Evolutionary conservation across 495 filamentous ascomycete species (phyloP).

Genomic region (Penicillium paxilli): DNA sequence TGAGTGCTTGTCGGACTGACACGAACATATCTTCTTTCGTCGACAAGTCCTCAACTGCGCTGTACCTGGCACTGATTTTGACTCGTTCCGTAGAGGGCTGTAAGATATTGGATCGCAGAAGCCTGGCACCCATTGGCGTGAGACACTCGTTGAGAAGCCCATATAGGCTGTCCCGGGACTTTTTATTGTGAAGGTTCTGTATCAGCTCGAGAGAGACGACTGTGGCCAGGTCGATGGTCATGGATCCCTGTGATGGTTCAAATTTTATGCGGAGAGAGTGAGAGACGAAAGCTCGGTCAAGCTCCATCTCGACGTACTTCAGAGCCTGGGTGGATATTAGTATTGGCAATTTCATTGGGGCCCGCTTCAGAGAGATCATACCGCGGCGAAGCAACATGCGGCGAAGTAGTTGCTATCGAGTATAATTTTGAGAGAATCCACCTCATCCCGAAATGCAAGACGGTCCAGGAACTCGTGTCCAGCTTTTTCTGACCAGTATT

Average conservation of each 20-base stretch:
- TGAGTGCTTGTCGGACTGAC: conserved; percentile 71
- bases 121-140: conserved; percentile 83
- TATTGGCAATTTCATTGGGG: conserved; percentile 5
- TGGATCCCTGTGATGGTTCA: conserved; percentile 84
- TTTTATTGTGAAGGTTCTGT: conserved; percentile 76
- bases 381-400: conserved; percentile 84
- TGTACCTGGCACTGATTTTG: conserved; percentile 65
- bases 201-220: conserved; percentile 85
- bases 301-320: conserved; percentile 73
- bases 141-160: conserved; percentile 80
- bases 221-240: conserved; percentile 91
- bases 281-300: conserved; percentile 63
- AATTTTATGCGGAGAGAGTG: conserved; percentile 86
- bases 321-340: conserved; percentile 57
- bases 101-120: conserved; percentile 78
- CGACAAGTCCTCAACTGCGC: conserved; percentile 82
- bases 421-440: conserved; percentile 74
- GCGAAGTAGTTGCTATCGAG: conserved; percentile 87
- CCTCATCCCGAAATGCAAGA: conserved; percentile 73
- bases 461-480: conserved; percentile 78
- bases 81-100: conserved; percentile 80
- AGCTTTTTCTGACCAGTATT: conserved; percentile 82
- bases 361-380: conserved; percentile 38
- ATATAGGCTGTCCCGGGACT: conserved; percentile 77
- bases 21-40: conserved; percentile 87